Base-by-base conservation (phyloP, 495 filamentous ascomycete species). In the Hypoxylon fuscum region DNA sequence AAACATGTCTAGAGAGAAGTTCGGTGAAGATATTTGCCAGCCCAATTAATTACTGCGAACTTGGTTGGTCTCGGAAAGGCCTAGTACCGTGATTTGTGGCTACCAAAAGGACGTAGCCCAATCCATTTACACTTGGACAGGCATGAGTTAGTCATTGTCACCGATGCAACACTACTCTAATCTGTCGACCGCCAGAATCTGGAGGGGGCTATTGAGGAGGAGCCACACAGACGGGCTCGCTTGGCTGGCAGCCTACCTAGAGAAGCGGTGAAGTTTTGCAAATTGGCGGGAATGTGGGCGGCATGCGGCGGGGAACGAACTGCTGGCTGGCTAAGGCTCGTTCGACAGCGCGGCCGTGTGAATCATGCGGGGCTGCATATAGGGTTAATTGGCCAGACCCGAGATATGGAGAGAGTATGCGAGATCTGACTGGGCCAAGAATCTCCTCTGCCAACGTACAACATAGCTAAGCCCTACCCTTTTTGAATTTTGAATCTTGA, bases 21-120 rank as follows among this genome's bases (percentile, higher is more conserved):
- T 64, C 61, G 61, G 61, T 64, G 61, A 64, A 59, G 61, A 64
- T 54, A 54, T 34, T n/a, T n/a, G n/a, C n/a, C n/a, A n/a, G n/a
- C n/a, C n/a, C 34, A 40, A 14, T 40, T 17, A 15, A 27, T 4
- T 27, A 27, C n/a, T n/a, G n/a, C n/a, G n/a, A 8, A 35, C 35
- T 32, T 50, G 38, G 35, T 56, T 56, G 42, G 60, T 49, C 48
- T 64, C 60, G 48, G 60, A 14, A 48, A 31, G 41, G 37, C 31
- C 40, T 51, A 23, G 56, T 31, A 35, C 49, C 57, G 57, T 50
- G 27, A 48, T 32, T 29, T 46, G 47, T 53, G 45, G 48, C 56
- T 52, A 59, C 47, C 23, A 15, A 38, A 31, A 48, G n/a, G n/a
- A 23, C 1, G 21, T 43, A 21, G 9, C 22, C 8, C 10, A 3